Base-by-base conservation (phyloP, 1,284 basidiomycete genomes). In the Hymenochaete sp. region DNA sequence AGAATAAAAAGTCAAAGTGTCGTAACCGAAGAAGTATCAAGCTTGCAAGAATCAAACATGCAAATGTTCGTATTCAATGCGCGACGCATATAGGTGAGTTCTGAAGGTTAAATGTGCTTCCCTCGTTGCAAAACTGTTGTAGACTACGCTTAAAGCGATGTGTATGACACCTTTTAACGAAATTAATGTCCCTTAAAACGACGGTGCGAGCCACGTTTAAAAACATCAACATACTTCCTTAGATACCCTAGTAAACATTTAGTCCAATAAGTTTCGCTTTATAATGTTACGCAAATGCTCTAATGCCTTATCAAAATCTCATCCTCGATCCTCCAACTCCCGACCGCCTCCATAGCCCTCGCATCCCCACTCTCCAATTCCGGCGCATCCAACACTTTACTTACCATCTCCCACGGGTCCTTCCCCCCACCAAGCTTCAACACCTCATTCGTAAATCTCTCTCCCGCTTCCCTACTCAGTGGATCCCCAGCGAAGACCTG, bases 351-450 rank as follows among this genome's bases (percentile, higher is more conserved):
- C 93, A 98, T 97, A 0, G 92, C 89, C 32, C 73, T 67, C 27
- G 76, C 72, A 56, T 91, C 88, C 0, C 93, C 93, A 3, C 56
- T 64, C 37, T 68, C 70, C 26, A 93, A 59, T 38, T 72, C 67
- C 0, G 83, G 81, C 0, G 76, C 70, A 27, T 73, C 67, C 4
- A 98, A 64, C 27, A 97, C 59, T 1, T 70, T 67, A n/a, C 82
- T 79, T 0, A 98, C 77, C 87, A 97, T 93, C 53, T 73, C 67
- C 95, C 95, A 98, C 0, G 95, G 91, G 57, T 98, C 90, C 58
- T 75, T 85, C 0, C 89, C 92, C 1, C 96, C 96, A 1, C 95
- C 95, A 57, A 77, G 84, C 43, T 69, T 70, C 35, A 98, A 59
- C 3, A 98, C 71, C 44, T 87, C 79, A 3, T 61, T 57, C 57